Percentiles rank a stretch among this genome's conserved stretches.
Conservation (phyloP, 1,284 basidiomycete genomes). For the Ustilago trichophora region DNA sequence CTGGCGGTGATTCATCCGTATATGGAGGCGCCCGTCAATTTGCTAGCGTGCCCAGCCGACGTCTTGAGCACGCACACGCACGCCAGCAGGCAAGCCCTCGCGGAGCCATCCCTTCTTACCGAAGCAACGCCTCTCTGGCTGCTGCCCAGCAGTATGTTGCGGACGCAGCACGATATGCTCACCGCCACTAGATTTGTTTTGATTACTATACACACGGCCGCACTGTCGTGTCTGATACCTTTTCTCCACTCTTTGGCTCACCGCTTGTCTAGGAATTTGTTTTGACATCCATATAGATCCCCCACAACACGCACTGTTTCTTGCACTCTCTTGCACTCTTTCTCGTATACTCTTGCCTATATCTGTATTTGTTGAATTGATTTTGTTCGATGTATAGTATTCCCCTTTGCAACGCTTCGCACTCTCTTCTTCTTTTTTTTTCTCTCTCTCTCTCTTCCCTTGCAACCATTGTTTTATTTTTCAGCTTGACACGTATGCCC, state of each 20-base stretch:
- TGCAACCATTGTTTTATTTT: no score
- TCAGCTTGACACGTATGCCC: no score
- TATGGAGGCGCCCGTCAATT: slow-evolving; percentile 11
- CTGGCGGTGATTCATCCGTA: no score
- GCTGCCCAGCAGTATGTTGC: slow-evolving; percentile 20
- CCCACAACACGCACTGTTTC: slow-evolving; percentile 1
- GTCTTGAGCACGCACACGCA: slow-evolving; percentile 1
- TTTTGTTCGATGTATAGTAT: neutral
- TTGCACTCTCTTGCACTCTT: neutral
- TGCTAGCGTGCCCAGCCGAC: slow-evolving; percentile 17
- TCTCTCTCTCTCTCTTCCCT: no score
- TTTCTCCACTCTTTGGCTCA: neutral
- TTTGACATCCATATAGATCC: slow-evolving; percentile 3
- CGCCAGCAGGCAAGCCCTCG: slow-evolving; percentile 5
- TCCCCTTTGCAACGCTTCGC: neutral
- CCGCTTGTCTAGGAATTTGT: no score
- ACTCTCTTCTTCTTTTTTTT: neutral
- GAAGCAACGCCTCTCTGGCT: slow-evolving; percentile 19
- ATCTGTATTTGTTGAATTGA: neutral
- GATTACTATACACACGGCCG: neutral
- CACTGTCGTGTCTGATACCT: slow-evolving; percentile 20
- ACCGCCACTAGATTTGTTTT: slow-evolving; percentile 10
- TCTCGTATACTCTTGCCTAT: no score
- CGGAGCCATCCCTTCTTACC: slow-evolving; percentile 22
- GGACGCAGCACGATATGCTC: slow-evolving; percentile 5